Conservation (phyloP, 1,284 basidiomycete genomes). For the Cystobasidium sp. region DNA sequence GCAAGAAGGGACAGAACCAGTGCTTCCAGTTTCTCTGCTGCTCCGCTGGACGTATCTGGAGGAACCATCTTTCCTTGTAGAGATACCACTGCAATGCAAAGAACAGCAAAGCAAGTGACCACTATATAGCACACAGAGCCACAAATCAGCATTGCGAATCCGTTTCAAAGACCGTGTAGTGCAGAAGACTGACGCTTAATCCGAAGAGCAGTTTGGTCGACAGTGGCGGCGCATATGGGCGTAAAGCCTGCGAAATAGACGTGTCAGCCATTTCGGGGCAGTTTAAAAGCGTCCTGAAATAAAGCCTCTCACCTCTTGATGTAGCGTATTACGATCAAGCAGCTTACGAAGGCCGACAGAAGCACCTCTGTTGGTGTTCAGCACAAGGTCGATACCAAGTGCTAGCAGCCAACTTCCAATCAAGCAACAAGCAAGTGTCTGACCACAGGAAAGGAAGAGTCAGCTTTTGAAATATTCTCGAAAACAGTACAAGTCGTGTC, state of each 20-base stretch:
- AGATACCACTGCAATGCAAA: conserved; percentile 6
- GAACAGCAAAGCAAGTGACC: conserved; percentile 21
- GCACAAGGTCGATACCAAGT: conserved; percentile 35
- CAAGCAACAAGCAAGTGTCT: conserved; percentile 25
- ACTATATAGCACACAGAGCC: not conserved
- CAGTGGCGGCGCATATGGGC: conserved; percentile 11
- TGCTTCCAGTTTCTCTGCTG: not conserved
- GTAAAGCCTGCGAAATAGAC: not conserved
- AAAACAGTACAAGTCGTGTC: not conserved
- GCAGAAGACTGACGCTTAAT: conserved; percentile 16
- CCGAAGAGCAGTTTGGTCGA: conserved; percentile 37
- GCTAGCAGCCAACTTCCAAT: conserved; percentile 36
- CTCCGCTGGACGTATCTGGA: conserved; percentile 4
- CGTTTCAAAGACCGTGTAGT: not conserved
- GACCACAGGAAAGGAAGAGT: not conserved
- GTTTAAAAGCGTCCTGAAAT: not conserved
- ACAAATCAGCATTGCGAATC: not conserved
- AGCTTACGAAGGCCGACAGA: conserved; percentile 27
- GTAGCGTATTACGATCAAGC: conserved; percentile 11
- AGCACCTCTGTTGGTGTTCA: conserved; percentile 29
- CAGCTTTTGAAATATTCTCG: not conserved
- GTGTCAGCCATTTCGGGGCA: not conserved
- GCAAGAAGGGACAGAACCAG: conserved; percentile 17
- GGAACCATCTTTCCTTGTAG: conserved; percentile 21
- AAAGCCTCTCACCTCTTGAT: conserved; percentile 6